A percentile compares a stretch with the other conserved stretches of the same genome.
These are phyloP conservation scores for Clarkia xantiana DNA, from an alignment of 345 rosid species.

Conservation along the genomic window DNA sequence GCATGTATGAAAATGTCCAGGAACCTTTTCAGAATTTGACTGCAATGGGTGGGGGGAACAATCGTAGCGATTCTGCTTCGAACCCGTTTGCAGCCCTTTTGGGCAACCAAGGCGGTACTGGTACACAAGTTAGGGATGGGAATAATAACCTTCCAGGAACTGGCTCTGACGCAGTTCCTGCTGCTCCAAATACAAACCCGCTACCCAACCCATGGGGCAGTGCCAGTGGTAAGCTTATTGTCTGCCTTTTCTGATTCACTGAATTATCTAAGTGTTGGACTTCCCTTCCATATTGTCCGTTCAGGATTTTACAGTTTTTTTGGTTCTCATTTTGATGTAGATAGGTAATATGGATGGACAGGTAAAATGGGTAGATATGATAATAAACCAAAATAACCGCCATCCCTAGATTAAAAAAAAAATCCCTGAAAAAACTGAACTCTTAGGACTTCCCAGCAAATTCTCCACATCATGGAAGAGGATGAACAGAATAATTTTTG, in stretches of 20 bases:
- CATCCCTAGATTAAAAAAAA: too few species aligned
- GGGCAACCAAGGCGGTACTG: conserved; percentile 35
- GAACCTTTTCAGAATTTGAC: conserved; percentile 81
- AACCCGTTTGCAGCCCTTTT: conserved; percentile 56
- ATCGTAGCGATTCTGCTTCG: conserved; percentile 27
- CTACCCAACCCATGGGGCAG: conserved; percentile 81
- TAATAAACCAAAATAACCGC: too few species aligned
- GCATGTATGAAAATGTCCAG: conserved; percentile 85
- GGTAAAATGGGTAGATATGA: too few species aligned
- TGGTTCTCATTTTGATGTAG: not conserved
- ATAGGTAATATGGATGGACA: too few species aligned
- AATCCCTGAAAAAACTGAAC: too few species aligned
- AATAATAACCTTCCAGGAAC: conserved; percentile 31
- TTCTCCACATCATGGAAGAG: too few species aligned
- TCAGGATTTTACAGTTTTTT: not conserved
- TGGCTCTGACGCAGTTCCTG: conserved; percentile 23
- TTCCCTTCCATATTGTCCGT: not conserved
- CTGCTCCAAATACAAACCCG: conserved; percentile 66
- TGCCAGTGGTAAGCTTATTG: conserved; percentile 21
- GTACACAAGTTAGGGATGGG: conserved; percentile 25
- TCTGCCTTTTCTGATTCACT: not conserved
- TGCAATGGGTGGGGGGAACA: conserved; percentile 42
- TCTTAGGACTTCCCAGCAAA: too few species aligned
- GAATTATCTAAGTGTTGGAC: not conserved
- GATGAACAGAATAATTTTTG: too few species aligned